Conservation (phyloP, 2,329 filamentous ascomycete species). For the Diplodia corticola region DNA sequence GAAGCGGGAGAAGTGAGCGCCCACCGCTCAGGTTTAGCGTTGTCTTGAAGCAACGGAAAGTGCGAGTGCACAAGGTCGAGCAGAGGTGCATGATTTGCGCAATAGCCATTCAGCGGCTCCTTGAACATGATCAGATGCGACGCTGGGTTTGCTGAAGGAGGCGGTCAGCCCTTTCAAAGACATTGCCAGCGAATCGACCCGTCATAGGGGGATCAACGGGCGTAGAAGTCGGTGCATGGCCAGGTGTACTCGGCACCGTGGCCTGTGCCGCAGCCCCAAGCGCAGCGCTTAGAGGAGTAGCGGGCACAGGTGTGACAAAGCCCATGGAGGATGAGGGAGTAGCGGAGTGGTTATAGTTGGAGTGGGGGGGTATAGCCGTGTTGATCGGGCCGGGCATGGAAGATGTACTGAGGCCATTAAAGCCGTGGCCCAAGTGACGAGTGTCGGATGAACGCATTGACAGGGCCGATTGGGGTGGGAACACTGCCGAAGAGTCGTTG, state of each 20-base stretch:
- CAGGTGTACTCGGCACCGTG: slow-evolving; percentile 73
- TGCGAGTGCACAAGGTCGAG: neutral
- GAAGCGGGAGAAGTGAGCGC: neutral
- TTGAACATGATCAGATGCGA: slow-evolving; percentile 1
- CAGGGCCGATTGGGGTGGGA: slow-evolving; percentile 8
- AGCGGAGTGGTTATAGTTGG: slow-evolving; percentile 32
- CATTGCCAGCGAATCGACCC: slow-evolving; percentile 29
- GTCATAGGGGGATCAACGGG: slow-evolving; percentile 28
- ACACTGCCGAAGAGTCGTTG: slow-evolving; percentile 18
- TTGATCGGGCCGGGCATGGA: slow-evolving; percentile 41
- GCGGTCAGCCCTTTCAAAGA: slow-evolving; percentile 40
- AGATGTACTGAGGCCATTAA: slow-evolving; percentile 16
- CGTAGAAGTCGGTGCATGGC: slow-evolving; percentile 32
- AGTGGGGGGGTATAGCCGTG: slow-evolving; percentile 35
- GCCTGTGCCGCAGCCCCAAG: slow-evolving; percentile 88
- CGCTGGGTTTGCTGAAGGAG: slow-evolving; percentile 32
- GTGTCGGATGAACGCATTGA: slow-evolving; percentile 9
- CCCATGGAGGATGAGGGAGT: slow-evolving; percentile 35
- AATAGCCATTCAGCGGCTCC: neutral
- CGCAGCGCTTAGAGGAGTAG: slow-evolving; percentile 86
- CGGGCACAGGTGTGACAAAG: slow-evolving; percentile 64
- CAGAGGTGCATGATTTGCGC: neutral
- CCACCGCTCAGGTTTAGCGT: too few relatives aligned
- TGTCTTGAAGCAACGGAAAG: neutral
- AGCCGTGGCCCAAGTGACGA: slow-evolving; percentile 12